Base-by-base conservation (phyloP, 108 stramenopile species). In the Skeletonema potamos region DNA sequence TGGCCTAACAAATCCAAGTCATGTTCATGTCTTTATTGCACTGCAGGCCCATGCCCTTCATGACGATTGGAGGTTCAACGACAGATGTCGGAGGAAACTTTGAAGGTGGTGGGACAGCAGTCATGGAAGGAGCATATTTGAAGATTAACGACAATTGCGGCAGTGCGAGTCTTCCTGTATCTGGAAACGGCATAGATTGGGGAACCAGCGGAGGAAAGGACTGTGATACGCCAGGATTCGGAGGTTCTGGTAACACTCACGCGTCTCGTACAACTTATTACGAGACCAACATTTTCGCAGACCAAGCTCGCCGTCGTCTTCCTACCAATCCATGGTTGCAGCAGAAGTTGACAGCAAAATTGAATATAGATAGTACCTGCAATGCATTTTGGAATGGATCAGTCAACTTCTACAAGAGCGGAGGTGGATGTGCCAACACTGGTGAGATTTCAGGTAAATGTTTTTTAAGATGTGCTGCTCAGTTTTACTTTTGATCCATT, bases 371-470 rank as follows among this genome's bases (percentile, higher is more conserved):
- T 1, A 30, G 30, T 12, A 55, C 18, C 1, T 75, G 74, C 41
- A 75, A 75, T 55, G 74, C 74, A 15, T 75, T 18, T 27, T 75
- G 48, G 33, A 55, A 68, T 55, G 74, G 73, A 3, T 58, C 43
- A 51, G 22, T 75, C 22, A 58, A 67, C 33, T 75, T 75, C 43
- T 75, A 67, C 54, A 41, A 46, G 0, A 20, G n/a, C 10, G 74
- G 74, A 13, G 36, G 36, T 26, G 59, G 74, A 13, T 75, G 74
- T 39, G 27, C 51, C 5, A 75, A 75, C 37, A 36, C 54, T 26
- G 74, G 66, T 3, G 66, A 67, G 43, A 61, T 55, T 27, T 34
- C 60, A 1, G 66, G 27, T 3, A n/a, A n/a, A n/a, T 64, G 63
- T n/a, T n/a, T n/a, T n/a, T n/a, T n/a, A n/a, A n/a, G n/a, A n/a